A percentile compares a stretch with the other conserved stretches of the same genome.
Evolutionary conservation across 495 filamentous ascomycete species (phyloP).

Genomic region (Apiosordaria backusii): DNA sequence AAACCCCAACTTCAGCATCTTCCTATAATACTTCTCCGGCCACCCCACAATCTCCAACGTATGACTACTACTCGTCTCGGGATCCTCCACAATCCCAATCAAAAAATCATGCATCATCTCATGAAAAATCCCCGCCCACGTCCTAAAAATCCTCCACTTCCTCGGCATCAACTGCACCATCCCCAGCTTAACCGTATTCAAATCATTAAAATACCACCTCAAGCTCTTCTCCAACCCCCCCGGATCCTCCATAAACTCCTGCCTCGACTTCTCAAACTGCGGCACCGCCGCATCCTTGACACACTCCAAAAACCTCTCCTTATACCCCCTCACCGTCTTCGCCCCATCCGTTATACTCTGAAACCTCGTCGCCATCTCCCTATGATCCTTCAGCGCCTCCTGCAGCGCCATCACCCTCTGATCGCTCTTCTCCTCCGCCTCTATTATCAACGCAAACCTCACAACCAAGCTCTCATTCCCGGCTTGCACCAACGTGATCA

Average conservation of each 20-base stretch:
- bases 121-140: slow-evolving; percentile 87
- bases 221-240: slow-evolving; percentile 78
- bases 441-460: slow-evolving; percentile 82
- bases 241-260: slow-evolving; percentile 76
- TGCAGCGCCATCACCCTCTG: slow-evolving; percentile 84
- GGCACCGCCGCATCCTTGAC: slow-evolving; percentile 69
- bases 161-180: slow-evolving; percentile 84
- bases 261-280: slow-evolving; percentile 69
- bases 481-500: slow-evolving; percentile 78
- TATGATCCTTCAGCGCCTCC: slow-evolving; percentile 90
- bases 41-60: slow-evolving; percentile 90
- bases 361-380: slow-evolving; percentile 87
- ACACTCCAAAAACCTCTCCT: slow-evolving; percentile 84
- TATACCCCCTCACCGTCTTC: slow-evolving; percentile 90
- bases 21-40: slow-evolving; percentile 91
- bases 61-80: slow-evolving; percentile 69
- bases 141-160: slow-evolving; percentile 95
- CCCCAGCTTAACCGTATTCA: slow-evolving; percentile 84
- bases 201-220: slow-evolving; percentile 96
- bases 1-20: slow-evolving; percentile 88
- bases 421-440: slow-evolving; percentile 95
- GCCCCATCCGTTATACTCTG: slow-evolving; percentile 90
- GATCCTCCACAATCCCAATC: slow-evolving; percentile 73
- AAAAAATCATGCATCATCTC: slow-evolving; percentile 92
- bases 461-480: slow-evolving; percentile 89